Evolutionary conservation across 306 rosid genomes (phyloP), one percentile per base, ranked within the genome.

Genomic region (Sphenostylis stenocarpa): DNA sequence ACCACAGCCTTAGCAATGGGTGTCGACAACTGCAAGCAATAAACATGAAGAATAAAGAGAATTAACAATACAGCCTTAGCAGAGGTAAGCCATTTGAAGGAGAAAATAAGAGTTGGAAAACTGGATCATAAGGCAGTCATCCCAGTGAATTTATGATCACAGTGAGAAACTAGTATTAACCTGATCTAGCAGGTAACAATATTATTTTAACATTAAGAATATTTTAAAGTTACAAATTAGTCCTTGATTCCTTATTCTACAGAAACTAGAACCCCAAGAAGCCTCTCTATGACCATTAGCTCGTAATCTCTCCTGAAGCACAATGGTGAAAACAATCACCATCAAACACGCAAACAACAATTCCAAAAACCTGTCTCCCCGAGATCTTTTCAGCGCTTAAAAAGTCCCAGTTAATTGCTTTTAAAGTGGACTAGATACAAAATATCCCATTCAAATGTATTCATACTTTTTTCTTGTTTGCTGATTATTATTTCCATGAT

Each of bases 371-470:
- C 24, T 56, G 62, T 56, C 19, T 26, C 13, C 19, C 64, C 64
- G 4, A 1, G 19, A 57, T 17, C 10, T 26, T 17, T 57, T 14
- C 64, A 13, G 17, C 36, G 5, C 64, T 13, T 57, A 57, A 2
- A 24, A 12, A 56, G 62, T 56, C 62, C 34, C 83, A 84, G 49
- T 77, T 86, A 79, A 82, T 85, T 88, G 90, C 86, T 86, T 89
- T 89, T 26, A 96, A 88, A 69, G 89, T 83, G 80, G 92, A 89
- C 79, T 91, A 88, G 62, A 57, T 26, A 57, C 10, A 90, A 80
- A 62, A 84, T 73, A 73, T 89, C 97, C 96, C 90, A 92, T 68
- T 92, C 90, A 76, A 93, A 88, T 52, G 97, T 81, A 79, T 74
- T 86, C 64, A 69, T 81, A 67, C 79, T 70, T 74, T 53, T 70